These are phyloP conservation scores for Scenedesmus sp. DNA, from an alignment of 163 green algal genomes.

Conservation along the genomic window DNA sequence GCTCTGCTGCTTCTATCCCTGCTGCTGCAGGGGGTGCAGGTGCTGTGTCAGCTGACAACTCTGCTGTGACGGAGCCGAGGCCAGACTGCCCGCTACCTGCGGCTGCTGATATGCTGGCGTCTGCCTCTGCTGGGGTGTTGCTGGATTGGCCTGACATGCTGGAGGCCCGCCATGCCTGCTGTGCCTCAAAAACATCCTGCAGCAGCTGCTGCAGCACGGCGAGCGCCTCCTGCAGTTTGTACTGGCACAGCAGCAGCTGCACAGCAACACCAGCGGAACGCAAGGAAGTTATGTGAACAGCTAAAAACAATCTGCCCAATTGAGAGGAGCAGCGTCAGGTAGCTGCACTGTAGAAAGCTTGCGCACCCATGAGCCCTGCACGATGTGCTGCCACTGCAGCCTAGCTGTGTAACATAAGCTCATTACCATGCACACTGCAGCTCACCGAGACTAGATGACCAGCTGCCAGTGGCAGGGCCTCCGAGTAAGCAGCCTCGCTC, in stretches of 20 bases:
- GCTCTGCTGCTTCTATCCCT: not conserved
- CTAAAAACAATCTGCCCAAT: not conserved
- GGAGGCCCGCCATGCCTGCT: not conserved
- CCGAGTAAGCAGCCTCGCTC: not conserved
- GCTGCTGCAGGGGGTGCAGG: not conserved
- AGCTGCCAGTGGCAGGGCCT: slow-evolving; percentile 52
- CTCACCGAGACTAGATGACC: slow-evolving; percentile 39
- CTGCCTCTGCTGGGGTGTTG: not conserved
- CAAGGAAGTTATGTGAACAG: not conserved
- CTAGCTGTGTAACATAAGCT: not conserved
- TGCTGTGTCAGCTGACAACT: not conserved
- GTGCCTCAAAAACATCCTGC: not conserved
- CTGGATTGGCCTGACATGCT: not conserved
- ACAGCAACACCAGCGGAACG: not conserved
- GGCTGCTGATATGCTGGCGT: not conserved
- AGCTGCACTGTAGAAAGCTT: not conserved
- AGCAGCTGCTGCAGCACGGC: slow-evolving; percentile 12
- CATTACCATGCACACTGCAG: not conserved
- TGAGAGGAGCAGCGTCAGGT: not conserved
- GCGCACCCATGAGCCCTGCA: not conserved
- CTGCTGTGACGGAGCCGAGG: not conserved
- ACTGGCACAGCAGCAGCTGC: slow-evolving; percentile 7
- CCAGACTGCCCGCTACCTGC: not conserved
- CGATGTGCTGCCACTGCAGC: not conserved
- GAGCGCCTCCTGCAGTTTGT: slow-evolving; percentile 1